phyloP scores from a whole-genome alignment of 2,329 filamentous ascomycete species.

The Chalaropsis thielavioides region DNA sequence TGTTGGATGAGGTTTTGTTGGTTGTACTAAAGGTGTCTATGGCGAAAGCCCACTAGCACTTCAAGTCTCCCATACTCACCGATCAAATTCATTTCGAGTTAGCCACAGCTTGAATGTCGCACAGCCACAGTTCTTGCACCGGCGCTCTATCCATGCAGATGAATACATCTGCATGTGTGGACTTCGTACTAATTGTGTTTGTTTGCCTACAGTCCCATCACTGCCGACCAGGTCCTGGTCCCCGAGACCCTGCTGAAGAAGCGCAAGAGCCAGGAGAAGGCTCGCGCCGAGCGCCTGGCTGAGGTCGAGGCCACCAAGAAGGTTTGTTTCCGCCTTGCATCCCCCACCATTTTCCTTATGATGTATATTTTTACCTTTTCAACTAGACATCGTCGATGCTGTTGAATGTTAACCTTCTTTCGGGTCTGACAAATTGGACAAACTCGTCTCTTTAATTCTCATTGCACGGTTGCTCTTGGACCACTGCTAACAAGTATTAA shows the following conservation, averaged over 20 bases:
- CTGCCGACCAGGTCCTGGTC: conserved; percentile 88
- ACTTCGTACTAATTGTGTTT: conserved; percentile 65
- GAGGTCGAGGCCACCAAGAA: conserved; percentile 77
- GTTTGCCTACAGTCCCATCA: conserved; percentile 59
- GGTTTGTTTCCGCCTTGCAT: conserved; percentile 43
- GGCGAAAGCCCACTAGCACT: conserved; percentile 16
- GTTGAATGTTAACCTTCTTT: conserved; percentile 99
- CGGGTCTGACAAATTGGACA: conserved; percentile 64
- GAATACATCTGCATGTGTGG: conserved; percentile 40
- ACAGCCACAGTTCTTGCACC: conserved; percentile 85
- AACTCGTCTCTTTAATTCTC: conserved; percentile 12
- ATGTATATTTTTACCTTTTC: conserved; percentile 60
- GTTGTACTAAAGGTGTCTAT: conserved; percentile 2
- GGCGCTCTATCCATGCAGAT: conserved; percentile 54
- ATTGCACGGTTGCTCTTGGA: not conserved
- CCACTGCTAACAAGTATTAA: conserved; percentile 14
- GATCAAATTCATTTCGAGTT: conserved; percentile 77
- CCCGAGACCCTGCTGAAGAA: conserved; percentile 99
- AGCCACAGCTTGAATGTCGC: conserved; percentile 84
- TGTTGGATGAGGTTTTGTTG: conserved; percentile 55
- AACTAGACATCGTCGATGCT: conserved; percentile 98
- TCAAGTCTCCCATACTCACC: conserved; percentile 39
- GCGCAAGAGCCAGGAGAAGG: conserved; percentile 99
- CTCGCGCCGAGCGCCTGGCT: conserved; percentile 72
- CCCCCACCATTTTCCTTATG: conserved; percentile 31